These are phyloP conservation scores for Populus pruinosa DNA, from an alignment of 345 rosid genomes.

Conservation along the genomic window DNA sequence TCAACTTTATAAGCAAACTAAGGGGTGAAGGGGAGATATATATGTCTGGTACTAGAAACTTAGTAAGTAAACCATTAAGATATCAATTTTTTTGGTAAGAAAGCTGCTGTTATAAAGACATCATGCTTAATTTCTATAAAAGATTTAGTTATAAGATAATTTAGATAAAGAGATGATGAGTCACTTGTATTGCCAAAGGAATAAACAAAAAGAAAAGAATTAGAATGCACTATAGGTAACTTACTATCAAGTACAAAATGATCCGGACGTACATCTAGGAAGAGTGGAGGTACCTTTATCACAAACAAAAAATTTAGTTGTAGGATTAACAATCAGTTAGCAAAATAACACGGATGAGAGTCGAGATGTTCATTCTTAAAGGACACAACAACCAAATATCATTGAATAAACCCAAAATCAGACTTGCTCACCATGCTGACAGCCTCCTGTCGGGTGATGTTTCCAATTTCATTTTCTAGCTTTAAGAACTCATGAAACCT, in stretches of 20 bases:
- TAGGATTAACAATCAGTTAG: neutral
- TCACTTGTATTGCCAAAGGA: neutral
- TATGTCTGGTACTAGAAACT: no score
- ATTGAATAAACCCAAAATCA: neutral
- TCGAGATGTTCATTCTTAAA: neutral
- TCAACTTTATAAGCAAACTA: neutral
- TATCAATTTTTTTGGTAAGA: no score
- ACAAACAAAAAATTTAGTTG: constrained; percentile 16
- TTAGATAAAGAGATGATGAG: neutral
- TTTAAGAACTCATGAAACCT: constrained; percentile 95
- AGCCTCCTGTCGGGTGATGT: constrained; percentile 94
- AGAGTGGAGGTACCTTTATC: constrained; percentile 83
- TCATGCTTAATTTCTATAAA: neutral
- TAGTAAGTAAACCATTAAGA: no score
- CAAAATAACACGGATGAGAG: neutral
- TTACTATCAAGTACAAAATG: constrained; percentile 88
- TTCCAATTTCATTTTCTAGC: constrained; percentile 93
- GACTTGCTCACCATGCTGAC: constrained; percentile 81
- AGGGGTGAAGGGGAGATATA: neutral
- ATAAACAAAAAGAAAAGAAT: neutral
- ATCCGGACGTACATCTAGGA: constrained; percentile 75
- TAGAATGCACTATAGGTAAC: constrained; percentile 28
- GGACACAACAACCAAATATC: neutral
- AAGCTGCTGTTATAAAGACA: neutral
- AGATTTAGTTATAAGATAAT: neutral